These are phyloP conservation scores for Zoysia matrella DNA, from an alignment of 202 grass and related monocot genomes.

Conservation along the genomic window DNA sequence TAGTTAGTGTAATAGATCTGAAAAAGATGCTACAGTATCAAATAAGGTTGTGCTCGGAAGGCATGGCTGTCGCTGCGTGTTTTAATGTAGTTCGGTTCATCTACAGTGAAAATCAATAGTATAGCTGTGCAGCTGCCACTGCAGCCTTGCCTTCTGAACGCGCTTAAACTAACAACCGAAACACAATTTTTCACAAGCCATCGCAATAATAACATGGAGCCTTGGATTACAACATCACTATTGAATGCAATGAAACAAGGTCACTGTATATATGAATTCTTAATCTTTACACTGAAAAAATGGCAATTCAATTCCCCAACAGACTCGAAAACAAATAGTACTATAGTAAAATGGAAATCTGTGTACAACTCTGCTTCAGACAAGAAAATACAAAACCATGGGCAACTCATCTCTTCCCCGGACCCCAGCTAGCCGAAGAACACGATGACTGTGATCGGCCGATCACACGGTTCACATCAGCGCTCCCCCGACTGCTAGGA, in stretches of 20 bases:
- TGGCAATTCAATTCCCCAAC: neutral
- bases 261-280: neutral
- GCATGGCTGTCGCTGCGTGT: too few relatives aligned
- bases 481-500: conserved; percentile 36
- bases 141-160: too few relatives aligned
- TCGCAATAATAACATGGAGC: too few relatives aligned
- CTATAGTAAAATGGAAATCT: neutral
- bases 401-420: neutral
- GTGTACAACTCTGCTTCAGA: neutral
- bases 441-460: neutral
- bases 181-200: too few relatives aligned
- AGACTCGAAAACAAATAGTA: neutral
- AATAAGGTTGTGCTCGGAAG: too few relatives aligned
- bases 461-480: conserved; percentile 26
- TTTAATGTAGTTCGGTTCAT: too few relatives aligned
- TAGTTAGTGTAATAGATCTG: too few relatives aligned
- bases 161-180: too few relatives aligned
- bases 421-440: neutral
- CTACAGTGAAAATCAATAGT: too few relatives aligned
- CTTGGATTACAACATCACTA: too few relatives aligned
- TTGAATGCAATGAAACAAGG: neutral
- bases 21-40: too few relatives aligned
- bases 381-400: neutral
- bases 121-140: too few relatives aligned
- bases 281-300: neutral